A percentile compares a stretch with the other conserved stretches of the same genome.
Evolutionary conservation across 2,329 filamentous ascomycete genomes (phyloP).

Genomic region (Trichoderma arundinaceum): DNA sequence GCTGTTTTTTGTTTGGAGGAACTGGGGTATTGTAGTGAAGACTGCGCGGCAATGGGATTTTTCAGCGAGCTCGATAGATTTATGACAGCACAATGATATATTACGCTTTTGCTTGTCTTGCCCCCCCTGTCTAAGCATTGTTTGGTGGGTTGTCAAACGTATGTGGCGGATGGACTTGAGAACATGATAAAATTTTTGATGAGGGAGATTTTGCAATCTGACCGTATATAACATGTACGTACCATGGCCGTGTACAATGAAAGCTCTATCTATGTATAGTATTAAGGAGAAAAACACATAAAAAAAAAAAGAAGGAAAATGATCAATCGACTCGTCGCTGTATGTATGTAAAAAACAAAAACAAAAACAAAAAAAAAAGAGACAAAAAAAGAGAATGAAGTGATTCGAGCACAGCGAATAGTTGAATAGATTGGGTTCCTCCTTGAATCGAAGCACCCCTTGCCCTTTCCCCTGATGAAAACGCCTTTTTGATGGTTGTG

Average conservation of each 20-base stretch:
- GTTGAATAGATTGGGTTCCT: too few relatives aligned
- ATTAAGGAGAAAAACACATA: not conserved
- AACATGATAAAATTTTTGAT: not conserved
- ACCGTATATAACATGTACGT: conserved; percentile 1
- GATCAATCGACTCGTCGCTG: conserved; percentile 13
- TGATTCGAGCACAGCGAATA: too few relatives aligned
- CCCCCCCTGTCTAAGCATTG: not conserved
- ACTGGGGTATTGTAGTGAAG: not conserved
- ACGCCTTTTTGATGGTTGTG: not conserved
- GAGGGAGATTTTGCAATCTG: conserved; percentile 23
- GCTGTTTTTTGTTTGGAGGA: conserved; percentile 3
- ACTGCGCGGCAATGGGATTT: not conserved
- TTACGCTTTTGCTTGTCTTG: not conserved
- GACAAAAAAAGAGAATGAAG: not conserved
- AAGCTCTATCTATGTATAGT: conserved; percentile 17
- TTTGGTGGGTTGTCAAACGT: too few relatives aligned
- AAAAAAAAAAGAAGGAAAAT: not conserved
- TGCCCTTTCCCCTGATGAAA: too few relatives aligned
- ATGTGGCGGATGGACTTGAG: not conserved
- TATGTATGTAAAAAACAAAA: not conserved
- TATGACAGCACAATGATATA: conserved; percentile 29
- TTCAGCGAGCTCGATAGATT: conserved; percentile 20
- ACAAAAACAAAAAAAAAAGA: not conserved
- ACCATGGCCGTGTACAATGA: conserved; percentile 3
- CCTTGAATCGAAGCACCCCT: not conserved